Base-by-base conservation (phyloP, 2,329 filamentous ascomycete genomes). In the Epichloe sp. region DNA sequence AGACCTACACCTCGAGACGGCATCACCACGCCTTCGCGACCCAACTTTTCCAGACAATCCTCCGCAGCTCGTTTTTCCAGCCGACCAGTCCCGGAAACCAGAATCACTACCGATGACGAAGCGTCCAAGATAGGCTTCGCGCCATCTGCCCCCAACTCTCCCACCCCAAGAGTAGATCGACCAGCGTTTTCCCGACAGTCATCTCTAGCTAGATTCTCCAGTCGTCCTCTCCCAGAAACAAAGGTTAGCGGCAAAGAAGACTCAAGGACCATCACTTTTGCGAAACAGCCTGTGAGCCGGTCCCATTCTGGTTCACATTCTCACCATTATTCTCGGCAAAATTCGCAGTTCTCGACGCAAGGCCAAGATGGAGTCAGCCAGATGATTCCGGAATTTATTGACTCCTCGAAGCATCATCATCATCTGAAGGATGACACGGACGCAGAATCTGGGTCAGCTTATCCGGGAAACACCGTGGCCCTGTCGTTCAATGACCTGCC, bases 401-500 rank as follows among this genome's bases (percentile, higher is more conserved):
- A 56, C 44, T 47, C 47, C 1, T 52, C 14, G 52, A 59, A 55
- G 4, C 58, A 60, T 14, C 19, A 48, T 14, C n/a, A 14, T 10
- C 41, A 12, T 31, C 31, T 31, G 3, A 23, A 46, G 7, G 14
- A 14, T 3, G 45, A n/a, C 12, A 61, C 62, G 35, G 59, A 56
- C 41, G 60, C 57, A 19, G 60, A 64, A 6, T 61, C 56, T 5
- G 69, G 69, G 5, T 75, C 73, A 3, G 65, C 69, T 15, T 78
- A 77, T 60, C 76, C 78, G 3, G 78, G 78, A 21, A 80, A 82
- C 49, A 75, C 79, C 3, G 67, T 88, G 3, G 78, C 87, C 0
- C 71, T 94, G 2, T 88, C 82, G 2, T 95, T 95, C 71, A 94
- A 95, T 59, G 87, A 94, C 60, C 71, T 95, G 4, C 88, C 88